These are phyloP conservation scores for Aspergillus amoenus DNA, from an alignment of 2,329 filamentous ascomycete species.

Conservation along the genomic window DNA sequence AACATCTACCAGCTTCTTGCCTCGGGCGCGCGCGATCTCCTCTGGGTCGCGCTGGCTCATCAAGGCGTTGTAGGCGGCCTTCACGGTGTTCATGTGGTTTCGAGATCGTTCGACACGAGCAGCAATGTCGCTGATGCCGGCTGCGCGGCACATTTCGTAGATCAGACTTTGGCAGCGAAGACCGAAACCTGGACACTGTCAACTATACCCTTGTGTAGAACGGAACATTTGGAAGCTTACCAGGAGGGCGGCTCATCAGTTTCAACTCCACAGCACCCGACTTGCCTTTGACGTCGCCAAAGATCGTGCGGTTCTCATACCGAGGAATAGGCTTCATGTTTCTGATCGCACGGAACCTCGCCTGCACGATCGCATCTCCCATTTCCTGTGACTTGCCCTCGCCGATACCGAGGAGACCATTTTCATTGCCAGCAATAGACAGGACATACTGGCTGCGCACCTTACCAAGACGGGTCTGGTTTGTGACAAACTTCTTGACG, in stretches of 20 bases:
- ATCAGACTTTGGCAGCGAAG: constrained; percentile 88
- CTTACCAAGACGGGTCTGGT: constrained; percentile 97
- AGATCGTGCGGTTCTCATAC: constrained; percentile 92
- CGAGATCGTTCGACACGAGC: constrained; percentile 79
- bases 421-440: constrained; percentile 79
- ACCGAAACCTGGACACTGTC: constrained; percentile 70
- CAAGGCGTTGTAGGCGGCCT: constrained; percentile 82
- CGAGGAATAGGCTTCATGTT: constrained; percentile 91
- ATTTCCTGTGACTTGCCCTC: constrained; percentile 82
- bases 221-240: constrained; percentile 54
- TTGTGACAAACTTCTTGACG: constrained; percentile 72
- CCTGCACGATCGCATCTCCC: constrained; percentile 67
- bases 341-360: constrained; percentile 76
- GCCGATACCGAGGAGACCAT: constrained; percentile 83
- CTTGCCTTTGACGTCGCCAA: constrained; percentile 78
- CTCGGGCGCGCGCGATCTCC: constrained; percentile 81
- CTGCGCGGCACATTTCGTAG: constrained; percentile 88
- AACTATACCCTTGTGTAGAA: neutral
- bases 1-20: constrained; percentile 94
- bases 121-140: constrained; percentile 82
- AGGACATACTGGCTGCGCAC: constrained; percentile 74
- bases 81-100: constrained; percentile 98
- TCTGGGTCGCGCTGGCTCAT: constrained; percentile 83
- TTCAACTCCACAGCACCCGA: constrained; percentile 83
- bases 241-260: constrained; percentile 79